Evolutionary conservation across 176 grass and related monocot genomes (phyloP).

Genomic region (Puya raimondii): DNA sequence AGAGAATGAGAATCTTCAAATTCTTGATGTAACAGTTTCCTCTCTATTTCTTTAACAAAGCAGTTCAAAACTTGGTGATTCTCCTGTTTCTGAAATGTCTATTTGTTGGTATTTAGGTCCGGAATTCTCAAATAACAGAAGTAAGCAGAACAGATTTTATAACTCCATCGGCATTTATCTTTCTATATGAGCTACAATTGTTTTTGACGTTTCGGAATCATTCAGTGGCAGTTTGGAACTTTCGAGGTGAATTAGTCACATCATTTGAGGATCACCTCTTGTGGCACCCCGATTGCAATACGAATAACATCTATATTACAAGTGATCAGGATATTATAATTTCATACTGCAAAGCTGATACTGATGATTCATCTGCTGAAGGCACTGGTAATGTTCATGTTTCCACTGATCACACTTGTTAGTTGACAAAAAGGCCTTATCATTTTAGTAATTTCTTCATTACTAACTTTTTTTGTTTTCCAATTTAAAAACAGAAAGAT

Average conservation of each 20-base stretch:
- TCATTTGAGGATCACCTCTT: conserved; percentile 88
- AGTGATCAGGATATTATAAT: conserved; percentile 90
- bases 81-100: conserved; percentile 12
- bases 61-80: neutral
- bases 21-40: conserved; percentile 60
- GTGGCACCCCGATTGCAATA: conserved; percentile 94
- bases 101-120: conserved; percentile 32
- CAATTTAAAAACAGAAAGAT: no score
- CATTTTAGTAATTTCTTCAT: neutral
- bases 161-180: conserved; percentile 90
- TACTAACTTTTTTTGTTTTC: no score
- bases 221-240: conserved; percentile 88
- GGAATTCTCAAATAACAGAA: conserved; percentile 69
- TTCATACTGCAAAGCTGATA: conserved; percentile 90
- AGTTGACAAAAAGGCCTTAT: neutral
- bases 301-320: conserved; percentile 93
- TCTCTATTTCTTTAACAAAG: neutral
- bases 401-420: neutral
- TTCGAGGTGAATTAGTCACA: conserved; percentile 83
- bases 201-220: conserved; percentile 73
- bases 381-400: conserved; percentile 38
- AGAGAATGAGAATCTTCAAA: conserved; percentile 90
- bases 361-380: conserved; percentile 48
- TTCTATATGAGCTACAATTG: conserved; percentile 77
- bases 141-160: conserved; percentile 83